Base-by-base conservation (phyloP, 441 rosid species). In the Euphorbia schlechtendalii region DNA sequence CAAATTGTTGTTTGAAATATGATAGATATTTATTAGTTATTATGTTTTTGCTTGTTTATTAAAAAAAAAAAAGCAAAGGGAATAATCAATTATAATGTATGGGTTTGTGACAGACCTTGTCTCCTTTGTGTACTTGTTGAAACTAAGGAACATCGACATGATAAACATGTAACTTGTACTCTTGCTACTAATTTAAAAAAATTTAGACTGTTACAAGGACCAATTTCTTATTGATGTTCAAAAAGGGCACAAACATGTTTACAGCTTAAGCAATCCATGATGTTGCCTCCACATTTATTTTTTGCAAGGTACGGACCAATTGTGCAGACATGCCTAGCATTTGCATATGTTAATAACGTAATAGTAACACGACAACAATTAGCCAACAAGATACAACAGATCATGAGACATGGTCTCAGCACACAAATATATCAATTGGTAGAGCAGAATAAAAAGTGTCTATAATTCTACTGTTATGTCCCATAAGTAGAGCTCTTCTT, bases 401-500 rank as follows among this genome's bases (percentile, higher is more conserved):
- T 32, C 34, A 32, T 32, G 34, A 32, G 61, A 57, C 41, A 15
- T 32, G 41, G 18, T 28, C 43, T 8, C 61, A 32, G 14, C 14
- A 27, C 38, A 56, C 5, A 25, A 4, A 2, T 46, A 4, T 46
- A 46, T 46, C 4, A 46, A 2, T 46, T 46, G 51, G 18, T 20
- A 5, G 4, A 59, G 30, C 20, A 40, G 25, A 60, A 60, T 22
- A 27, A 22, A 10, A 15, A 3, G 0, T 9, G 9, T 14, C 54
- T 64, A 81, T 8, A 80, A 28, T 30, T 76, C 76, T 14, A 81
- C 65, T 24, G 49, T 30, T 65, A 83, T 21, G 70, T 75, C 80
- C 92, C 96, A 87, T 10, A 69, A 70, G 70, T 83, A 80, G 71
- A 82, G 38, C 72, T 85, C 96, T 38, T 73, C 71, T 28, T 72